These are phyloP conservation scores for Trichomonas tenax DNA, from an alignment of 208 protist species.

Conservation along the genomic window DNA sequence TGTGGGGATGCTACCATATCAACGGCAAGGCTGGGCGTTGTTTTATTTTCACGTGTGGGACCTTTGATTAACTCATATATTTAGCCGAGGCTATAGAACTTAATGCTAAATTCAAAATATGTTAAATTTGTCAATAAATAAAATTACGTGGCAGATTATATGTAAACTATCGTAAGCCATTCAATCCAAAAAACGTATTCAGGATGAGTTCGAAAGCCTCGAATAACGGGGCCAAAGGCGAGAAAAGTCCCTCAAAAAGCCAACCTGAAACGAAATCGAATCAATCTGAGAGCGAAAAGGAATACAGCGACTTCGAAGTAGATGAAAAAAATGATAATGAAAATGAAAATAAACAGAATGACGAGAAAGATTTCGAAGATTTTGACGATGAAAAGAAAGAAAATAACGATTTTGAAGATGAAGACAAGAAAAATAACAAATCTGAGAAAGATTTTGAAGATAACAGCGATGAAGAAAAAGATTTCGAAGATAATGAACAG, in stretches of 20 bases:
- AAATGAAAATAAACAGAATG: background rate
- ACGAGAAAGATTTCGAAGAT: background rate
- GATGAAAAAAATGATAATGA: background rate
- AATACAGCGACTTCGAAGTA: background rate
- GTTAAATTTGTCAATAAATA: too few relatives aligned
- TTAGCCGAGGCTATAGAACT: too few relatives aligned
- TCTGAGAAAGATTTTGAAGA: background rate
- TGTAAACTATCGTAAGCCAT: too few relatives aligned
- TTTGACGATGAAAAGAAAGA: background rate
- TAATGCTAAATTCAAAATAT: too few relatives aligned
- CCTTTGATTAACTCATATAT: too few relatives aligned
- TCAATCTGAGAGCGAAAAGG: background rate
- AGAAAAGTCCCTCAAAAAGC: background rate
- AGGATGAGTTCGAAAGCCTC: background rate
- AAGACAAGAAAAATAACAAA: background rate
- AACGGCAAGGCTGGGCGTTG: too few relatives aligned
- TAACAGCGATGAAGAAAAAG: background rate
- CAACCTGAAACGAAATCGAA: background rate
- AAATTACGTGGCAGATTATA: too few relatives aligned
- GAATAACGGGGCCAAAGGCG: background rate
- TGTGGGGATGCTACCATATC: too few relatives aligned
- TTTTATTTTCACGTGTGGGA: too few relatives aligned
- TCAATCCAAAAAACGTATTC: too few relatives aligned
- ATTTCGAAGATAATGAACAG: background rate
- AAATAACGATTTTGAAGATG: background rate